phyloP scores from a whole-genome alignment of 1,284 basidiomycete genomes.

The Singerocomus inundabilis region DNA sequence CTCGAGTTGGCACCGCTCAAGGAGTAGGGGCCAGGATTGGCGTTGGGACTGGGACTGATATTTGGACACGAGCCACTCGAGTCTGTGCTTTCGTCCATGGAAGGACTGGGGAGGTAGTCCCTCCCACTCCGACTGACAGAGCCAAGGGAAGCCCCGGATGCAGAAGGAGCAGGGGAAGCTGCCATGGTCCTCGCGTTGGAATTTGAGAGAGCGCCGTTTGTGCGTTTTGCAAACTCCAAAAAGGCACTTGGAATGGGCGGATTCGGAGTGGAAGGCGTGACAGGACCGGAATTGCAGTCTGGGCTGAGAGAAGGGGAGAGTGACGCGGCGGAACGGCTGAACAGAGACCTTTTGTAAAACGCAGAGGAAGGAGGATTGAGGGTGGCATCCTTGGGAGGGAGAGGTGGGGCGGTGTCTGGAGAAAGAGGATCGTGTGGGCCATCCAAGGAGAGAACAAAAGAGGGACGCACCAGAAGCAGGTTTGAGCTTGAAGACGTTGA shows the following conservation, averaged over 20 bases:
- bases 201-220: neutral
- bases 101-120: slow-evolving; percentile 22
- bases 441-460: neutral
- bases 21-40: slow-evolving; percentile 14
- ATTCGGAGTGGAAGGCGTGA: slow-evolving; percentile 39
- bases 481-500: slow-evolving; percentile 58
- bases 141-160: slow-evolving; percentile 34
- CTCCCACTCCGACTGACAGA: slow-evolving; percentile 12
- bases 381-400: slow-evolving; percentile 63
- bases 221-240: slow-evolving; percentile 15
- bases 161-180: slow-evolving; percentile 22
- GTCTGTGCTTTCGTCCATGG: slow-evolving; percentile 33
- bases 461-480: slow-evolving; percentile 10
- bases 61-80: slow-evolving; percentile 25
- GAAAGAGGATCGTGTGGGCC: neutral
- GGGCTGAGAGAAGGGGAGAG: slow-evolving; percentile 44
- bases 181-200: slow-evolving; percentile 6
- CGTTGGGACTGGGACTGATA: slow-evolving; percentile 1
- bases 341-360: slow-evolving; percentile 33
- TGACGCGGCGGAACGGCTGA: slow-evolving; percentile 53
- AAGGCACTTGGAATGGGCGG: slow-evolving; percentile 1
- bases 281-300: slow-evolving; percentile 34
- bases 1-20: slow-evolving; percentile 17
- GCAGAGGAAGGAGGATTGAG: slow-evolving; percentile 11
- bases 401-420: slow-evolving; percentile 38